phyloP scores from a whole-genome alignment of 73 alveolate species.

The Uronychia binucleata region DNA sequence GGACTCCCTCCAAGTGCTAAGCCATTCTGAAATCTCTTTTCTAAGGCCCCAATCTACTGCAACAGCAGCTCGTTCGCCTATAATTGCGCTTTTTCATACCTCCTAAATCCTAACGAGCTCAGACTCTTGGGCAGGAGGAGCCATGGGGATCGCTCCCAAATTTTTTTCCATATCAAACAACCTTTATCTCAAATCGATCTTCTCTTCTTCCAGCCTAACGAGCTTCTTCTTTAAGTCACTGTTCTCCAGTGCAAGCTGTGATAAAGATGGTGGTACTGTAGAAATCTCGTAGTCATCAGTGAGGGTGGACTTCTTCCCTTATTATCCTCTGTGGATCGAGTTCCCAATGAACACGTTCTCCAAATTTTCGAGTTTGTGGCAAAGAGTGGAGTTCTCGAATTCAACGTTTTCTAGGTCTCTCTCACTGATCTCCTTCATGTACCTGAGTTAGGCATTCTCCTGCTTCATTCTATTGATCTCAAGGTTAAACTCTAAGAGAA shows the following conservation, averaged over 20 bases:
- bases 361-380: constrained; percentile 89
- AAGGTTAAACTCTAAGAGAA: too few relatives aligned
- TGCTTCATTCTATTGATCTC: too few relatives aligned
- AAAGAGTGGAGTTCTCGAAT: constrained; percentile 90
- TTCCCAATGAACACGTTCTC: constrained; percentile 97
- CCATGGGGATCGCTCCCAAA: constrained; percentile 37
- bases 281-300: constrained; percentile 60
- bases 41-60: too few relatives aligned
- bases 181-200: constrained; percentile 75
- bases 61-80: too few relatives aligned
- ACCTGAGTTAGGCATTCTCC: constrained; percentile 93
- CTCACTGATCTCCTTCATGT: constrained; percentile 86
- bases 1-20: too few relatives aligned
- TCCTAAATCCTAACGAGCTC: constrained; percentile 30
- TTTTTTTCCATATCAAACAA: constrained; percentile 39
- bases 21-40: too few relatives aligned
- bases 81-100: too few relatives aligned
- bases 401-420: constrained; percentile 89
- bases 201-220: constrained; percentile 89
- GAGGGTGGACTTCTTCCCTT: constrained; percentile 82
- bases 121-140: too few relatives aligned
- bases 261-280: constrained; percentile 80
- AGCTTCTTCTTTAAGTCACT: constrained; percentile 90
- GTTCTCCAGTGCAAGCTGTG: constrained; percentile 88
- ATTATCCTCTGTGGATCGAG: constrained; percentile 69